A percentile compares a stretch with the other conserved stretches of the same genome.
Conservation (phyloP, 2,329 filamentous ascomycete species). For the Penicillium verrucosum region DNA sequence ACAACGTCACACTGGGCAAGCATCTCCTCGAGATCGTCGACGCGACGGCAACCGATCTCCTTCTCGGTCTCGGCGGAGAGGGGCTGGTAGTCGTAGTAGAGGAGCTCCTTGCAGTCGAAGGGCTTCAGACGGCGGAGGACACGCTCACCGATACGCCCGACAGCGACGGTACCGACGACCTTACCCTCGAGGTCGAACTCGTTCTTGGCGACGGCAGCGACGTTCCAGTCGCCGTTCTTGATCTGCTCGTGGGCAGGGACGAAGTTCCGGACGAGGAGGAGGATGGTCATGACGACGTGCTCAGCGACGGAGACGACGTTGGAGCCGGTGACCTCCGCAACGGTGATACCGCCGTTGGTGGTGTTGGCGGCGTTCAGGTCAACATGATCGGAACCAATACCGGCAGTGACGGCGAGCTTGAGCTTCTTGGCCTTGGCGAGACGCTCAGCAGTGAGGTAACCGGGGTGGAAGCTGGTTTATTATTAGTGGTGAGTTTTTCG, state of each 20-base stretch:
- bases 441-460: slow-evolving; percentile 94
- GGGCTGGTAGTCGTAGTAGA: slow-evolving; percentile 99
- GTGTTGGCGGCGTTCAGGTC: slow-evolving; percentile 96
- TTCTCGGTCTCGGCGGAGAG: slow-evolving; percentile 79
- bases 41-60: slow-evolving; percentile 91
- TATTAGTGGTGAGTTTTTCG: background rate
- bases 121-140: slow-evolving; percentile 92
- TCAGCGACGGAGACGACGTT: slow-evolving; percentile 98
- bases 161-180: slow-evolving; percentile 94
- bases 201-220: slow-evolving; percentile 94
- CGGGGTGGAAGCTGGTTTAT: slow-evolving; percentile 73
- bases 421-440: slow-evolving; percentile 98
- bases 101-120: slow-evolving; percentile 98
- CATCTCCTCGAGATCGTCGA: slow-evolving; percentile 89
- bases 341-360: slow-evolving; percentile 95
- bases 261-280: slow-evolving; percentile 94
- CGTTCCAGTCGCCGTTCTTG: slow-evolving; percentile 84
- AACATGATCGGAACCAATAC: slow-evolving; percentile 97
- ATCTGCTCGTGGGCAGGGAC: slow-evolving; percentile 96
- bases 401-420: slow-evolving; percentile 93
- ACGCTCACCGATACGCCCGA: slow-evolving; percentile 96
- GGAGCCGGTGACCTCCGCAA: slow-evolving; percentile 95
- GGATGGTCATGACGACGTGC: slow-evolving; percentile 99
- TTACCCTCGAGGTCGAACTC: slow-evolving; percentile 97
- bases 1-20: slow-evolving; percentile 91